These are phyloP conservation scores for Cucurbitaria berberidis DNA, from an alignment of 2,329 filamentous ascomycete genomes.

Conservation along the genomic window DNA sequence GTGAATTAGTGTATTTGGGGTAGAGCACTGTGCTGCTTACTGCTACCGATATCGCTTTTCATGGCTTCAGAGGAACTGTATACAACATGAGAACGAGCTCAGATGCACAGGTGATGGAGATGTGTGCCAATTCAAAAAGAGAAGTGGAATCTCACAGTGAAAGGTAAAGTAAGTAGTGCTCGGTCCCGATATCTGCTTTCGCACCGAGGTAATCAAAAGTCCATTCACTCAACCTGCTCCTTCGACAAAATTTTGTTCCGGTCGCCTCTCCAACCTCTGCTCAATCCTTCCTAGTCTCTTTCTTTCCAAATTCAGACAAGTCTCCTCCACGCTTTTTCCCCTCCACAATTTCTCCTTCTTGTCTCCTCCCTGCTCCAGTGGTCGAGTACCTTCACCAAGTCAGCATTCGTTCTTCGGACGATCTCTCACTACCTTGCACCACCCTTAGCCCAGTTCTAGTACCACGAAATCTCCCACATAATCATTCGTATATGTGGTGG, in stretches of 20 bases:
- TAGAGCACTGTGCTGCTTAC: constrained; percentile 2
- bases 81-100: constrained; percentile 8
- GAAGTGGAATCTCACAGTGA: neutral
- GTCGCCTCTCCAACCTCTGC: neutral
- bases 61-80: constrained; percentile 8
- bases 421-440: too few relatives aligned
- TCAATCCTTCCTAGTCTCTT: too few relatives aligned
- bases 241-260: neutral
- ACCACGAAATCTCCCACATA: too few relatives aligned
- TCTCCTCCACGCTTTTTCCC: too few relatives aligned
- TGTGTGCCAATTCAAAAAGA: constrained; percentile 11
- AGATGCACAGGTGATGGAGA: constrained; percentile 4
- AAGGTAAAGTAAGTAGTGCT: neutral
- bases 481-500: too few relatives aligned
- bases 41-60: constrained; percentile 11
- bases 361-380: too few relatives aligned
- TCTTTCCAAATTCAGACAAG: too few relatives aligned
- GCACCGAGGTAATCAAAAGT: neutral
- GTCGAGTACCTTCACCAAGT: too few relatives aligned
- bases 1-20: constrained; percentile 8
- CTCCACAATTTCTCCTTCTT: too few relatives aligned
- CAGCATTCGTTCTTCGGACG: too few relatives aligned
- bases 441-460: too few relatives aligned
- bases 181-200: neutral
- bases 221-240: neutral